phyloP scores from a whole-genome alignment of 2,329 filamentous ascomycete genomes.

The Ophiostoma ips region DNA sequence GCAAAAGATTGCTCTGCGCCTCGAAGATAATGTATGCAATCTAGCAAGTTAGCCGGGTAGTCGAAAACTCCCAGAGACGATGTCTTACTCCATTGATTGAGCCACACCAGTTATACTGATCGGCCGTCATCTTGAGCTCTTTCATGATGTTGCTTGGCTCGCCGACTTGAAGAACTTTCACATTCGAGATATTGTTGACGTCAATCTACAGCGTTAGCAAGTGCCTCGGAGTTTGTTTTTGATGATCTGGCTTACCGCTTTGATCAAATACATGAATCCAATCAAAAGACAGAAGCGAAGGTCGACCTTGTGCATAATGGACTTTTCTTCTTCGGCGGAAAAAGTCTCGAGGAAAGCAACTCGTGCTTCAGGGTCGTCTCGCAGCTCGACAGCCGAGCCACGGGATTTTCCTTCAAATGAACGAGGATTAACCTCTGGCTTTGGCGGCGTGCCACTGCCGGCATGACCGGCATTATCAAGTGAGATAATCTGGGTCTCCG shows the following conservation, averaged over 20 bases:
- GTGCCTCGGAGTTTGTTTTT: slow-evolving; percentile 26
- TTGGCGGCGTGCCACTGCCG: not conserved
- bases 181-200: not conserved
- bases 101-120: slow-evolving; percentile 28
- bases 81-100: slow-evolving; percentile 25
- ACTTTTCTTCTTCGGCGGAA: slow-evolving; percentile 23
- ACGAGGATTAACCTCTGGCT: not conserved
- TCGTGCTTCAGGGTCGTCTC: slow-evolving; percentile 15
- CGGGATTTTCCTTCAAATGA: slow-evolving; percentile 1
- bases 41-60: not conserved
- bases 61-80: not conserved
- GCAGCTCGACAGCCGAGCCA: not conserved
- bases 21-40: slow-evolving; percentile 19
- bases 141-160: slow-evolving; percentile 23
- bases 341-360: slow-evolving; percentile 24
- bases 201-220: slow-evolving; percentile 18
- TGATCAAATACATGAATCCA: slow-evolving; percentile 28
- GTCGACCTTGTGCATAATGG: slow-evolving; percentile 28
- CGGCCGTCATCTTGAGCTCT: slow-evolving; percentile 25
- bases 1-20: slow-evolving; percentile 41
- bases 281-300: slow-evolving; percentile 24
- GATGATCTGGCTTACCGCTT: slow-evolving; percentile 25
- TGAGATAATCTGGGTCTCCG: not conserved
- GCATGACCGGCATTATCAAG: not conserved
- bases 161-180: slow-evolving; percentile 27